Conservation (phyloP, 306 rosid species). For the Ormosia emarginata region DNA sequence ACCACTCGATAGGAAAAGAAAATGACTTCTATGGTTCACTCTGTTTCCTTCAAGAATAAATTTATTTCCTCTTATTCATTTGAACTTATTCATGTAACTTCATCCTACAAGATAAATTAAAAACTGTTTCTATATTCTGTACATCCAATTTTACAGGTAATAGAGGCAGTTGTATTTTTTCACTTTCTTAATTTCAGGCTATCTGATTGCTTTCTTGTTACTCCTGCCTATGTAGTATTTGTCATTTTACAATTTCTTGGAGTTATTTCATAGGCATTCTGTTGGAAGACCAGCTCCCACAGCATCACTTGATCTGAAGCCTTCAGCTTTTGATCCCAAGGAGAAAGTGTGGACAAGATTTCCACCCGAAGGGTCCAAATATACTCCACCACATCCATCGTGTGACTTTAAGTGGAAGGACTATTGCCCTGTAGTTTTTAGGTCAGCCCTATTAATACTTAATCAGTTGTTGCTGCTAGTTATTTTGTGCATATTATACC, state of each 20-base stretch:
- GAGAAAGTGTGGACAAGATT: conserved; percentile 92
- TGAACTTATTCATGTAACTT: neutral
- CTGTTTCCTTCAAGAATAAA: neutral
- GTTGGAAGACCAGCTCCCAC: conserved; percentile 89
- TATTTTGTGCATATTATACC: neutral
- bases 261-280: conserved; percentile 62
- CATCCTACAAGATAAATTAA: neutral
- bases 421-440: conserved; percentile 91
- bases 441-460: conserved; percentile 40
- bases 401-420: conserved; percentile 93
- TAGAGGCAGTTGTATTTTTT: neutral
- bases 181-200: neutral
- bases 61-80: neutral
- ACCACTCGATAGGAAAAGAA: neutral
- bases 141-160: neutral
- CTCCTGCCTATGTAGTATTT: neutral
- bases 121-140: neutral
- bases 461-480: neutral
- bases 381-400: conserved; percentile 90
- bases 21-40: conserved; percentile 13
- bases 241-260: conserved; percentile 9
- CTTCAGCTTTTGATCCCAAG: conserved; percentile 89
- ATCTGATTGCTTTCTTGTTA: neutral
- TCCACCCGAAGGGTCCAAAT: conserved; percentile 88
- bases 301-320: conserved; percentile 81